phyloP scores from a whole-genome alignment of 2,329 filamentous ascomycete genomes.

The Aspergillus jensenii region DNA sequence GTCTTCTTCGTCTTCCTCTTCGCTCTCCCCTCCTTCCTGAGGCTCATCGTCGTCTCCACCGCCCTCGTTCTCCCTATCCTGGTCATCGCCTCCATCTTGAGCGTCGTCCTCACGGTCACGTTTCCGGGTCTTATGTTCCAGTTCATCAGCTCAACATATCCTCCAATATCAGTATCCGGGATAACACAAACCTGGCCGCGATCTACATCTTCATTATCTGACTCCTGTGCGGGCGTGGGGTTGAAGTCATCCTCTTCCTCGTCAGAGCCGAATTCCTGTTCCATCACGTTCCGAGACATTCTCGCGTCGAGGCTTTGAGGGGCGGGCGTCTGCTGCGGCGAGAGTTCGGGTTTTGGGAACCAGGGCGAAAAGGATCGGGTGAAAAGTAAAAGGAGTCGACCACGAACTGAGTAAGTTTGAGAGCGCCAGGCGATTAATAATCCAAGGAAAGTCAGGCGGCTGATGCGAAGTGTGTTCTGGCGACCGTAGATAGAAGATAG shows the following conservation, averaged over 20 bases:
- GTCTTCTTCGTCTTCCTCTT: slow-evolving; percentile 45
- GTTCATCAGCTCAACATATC: slow-evolving; percentile 19
- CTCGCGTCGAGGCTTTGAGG: not conserved
- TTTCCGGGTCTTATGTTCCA: slow-evolving; percentile 13
- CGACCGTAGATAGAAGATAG: not conserved
- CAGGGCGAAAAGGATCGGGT: not conserved
- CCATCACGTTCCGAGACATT: slow-evolving; percentile 47
- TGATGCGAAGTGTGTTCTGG: not conserved
- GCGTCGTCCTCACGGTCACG: slow-evolving; percentile 32
- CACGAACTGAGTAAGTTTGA: not conserved
- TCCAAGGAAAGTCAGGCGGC: not conserved
- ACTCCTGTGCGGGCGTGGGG: slow-evolving; percentile 70
- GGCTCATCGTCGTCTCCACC: slow-evolving; percentile 61
- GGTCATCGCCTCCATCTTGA: slow-evolving; percentile 47
- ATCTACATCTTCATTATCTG: slow-evolving; percentile 64
- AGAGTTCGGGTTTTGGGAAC: not conserved
- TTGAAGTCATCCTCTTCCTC: slow-evolving; percentile 90
- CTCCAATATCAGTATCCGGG: not conserved
- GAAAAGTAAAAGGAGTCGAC: not conserved
- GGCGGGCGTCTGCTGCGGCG: not conserved
- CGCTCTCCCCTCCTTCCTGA: slow-evolving; percentile 40
- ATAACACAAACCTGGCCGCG: slow-evolving; percentile 25
- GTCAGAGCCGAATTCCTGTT: slow-evolving; percentile 55
- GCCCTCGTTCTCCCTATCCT: slow-evolving; percentile 35
- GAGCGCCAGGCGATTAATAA: not conserved